Evolutionary conservation across 2,329 filamentous ascomycete genomes (phyloP).

Genomic region (Alternaria viburni): DNA sequence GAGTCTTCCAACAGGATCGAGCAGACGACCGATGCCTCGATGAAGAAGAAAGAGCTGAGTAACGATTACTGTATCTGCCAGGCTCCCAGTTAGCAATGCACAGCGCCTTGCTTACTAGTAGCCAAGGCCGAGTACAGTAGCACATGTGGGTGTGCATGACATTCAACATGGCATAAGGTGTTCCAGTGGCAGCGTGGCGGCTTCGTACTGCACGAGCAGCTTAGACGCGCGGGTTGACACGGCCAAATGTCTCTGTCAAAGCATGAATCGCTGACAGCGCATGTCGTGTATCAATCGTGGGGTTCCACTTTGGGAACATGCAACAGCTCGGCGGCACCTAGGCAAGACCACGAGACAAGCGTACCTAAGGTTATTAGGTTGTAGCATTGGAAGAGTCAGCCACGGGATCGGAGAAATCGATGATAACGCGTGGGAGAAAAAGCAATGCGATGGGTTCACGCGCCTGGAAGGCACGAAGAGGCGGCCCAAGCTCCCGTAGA

Average conservation of each 20-base stretch:
- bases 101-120: neutral
- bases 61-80: conserved; percentile 12
- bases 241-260: conserved; percentile 27
- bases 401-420: neutral
- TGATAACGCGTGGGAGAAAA: neutral
- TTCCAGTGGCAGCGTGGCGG: neutral
- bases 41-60: conserved; percentile 17
- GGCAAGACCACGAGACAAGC: neutral
- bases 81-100: neutral
- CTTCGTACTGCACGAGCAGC: neutral
- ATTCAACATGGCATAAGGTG: conserved; percentile 1
- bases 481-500: conserved; percentile 18
- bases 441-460: neutral
- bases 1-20: conserved; percentile 2
- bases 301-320: conserved; percentile 1
- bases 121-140: neutral
- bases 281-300: conserved; percentile 16
- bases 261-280: conserved; percentile 36
- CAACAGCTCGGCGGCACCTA: neutral
- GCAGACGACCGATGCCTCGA: neutral
- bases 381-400: neutral
- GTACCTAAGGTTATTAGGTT: neutral
- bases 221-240: neutral
- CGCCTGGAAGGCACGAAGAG: conserved; percentile 5
- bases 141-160: neutral